Percentiles rank a stretch among this genome's conserved stretches.
Evolutionary conservation across 2,329 filamentous ascomycete species (phyloP).

Genomic region (Penicillium hordei): DNA sequence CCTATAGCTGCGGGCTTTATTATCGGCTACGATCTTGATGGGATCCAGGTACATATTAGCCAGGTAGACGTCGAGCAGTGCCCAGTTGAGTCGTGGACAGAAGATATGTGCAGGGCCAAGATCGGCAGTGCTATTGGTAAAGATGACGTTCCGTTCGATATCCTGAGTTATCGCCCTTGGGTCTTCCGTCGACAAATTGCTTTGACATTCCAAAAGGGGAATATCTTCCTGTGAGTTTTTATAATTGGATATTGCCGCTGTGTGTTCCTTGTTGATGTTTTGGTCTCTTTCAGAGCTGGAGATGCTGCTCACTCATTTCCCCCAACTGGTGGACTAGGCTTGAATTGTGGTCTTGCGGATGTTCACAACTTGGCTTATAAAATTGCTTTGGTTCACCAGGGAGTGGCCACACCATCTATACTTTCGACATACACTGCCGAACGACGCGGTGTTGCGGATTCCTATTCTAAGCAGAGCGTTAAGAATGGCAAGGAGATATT

Average conservation of each 20-base stretch:
- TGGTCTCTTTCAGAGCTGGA: conserved; percentile 39
- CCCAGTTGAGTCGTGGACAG: conserved; percentile 40
- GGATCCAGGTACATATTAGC: conserved; percentile 46
- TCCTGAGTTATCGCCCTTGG: conserved; percentile 46
- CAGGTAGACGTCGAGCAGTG: conserved; percentile 45
- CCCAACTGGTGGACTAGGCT: conserved; percentile 55
- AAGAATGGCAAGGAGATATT: conserved; percentile 49
- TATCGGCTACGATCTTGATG: conserved; percentile 45
- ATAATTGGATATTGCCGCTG: background rate
- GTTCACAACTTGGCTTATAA: conserved; percentile 51
- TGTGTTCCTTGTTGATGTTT: background rate
- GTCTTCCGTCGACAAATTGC: conserved; percentile 45
- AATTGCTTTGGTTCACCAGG: conserved; percentile 40
- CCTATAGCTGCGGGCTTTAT: conserved; percentile 47
- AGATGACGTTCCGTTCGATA: conserved; percentile 35
- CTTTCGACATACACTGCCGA: conserved; percentile 44
- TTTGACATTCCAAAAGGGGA: conserved; percentile 36
- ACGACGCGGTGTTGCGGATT: conserved; percentile 39
- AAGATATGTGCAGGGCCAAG: conserved; percentile 34
- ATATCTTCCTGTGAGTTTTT: conserved; percentile 40
- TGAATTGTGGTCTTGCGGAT: conserved; percentile 56
- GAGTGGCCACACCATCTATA: conserved; percentile 24
- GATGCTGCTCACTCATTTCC: conserved; percentile 58
- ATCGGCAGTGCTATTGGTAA: conserved; percentile 32
- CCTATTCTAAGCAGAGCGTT: conserved; percentile 46